Base-by-base conservation (phyloP, 768 basidiomycete genomes). In the Lyophyllum decastes region DNA sequence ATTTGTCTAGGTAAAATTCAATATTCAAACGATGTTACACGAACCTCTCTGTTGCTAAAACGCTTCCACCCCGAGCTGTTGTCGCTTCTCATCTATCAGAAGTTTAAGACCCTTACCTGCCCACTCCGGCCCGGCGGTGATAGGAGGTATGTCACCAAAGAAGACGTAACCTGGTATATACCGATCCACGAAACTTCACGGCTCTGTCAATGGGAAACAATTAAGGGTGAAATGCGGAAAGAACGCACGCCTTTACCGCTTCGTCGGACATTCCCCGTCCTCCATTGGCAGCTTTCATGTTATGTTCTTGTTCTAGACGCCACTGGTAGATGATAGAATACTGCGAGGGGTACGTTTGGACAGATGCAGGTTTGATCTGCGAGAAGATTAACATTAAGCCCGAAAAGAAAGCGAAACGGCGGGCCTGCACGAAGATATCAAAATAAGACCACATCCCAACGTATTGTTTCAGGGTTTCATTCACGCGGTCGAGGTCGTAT, bases 161-260 rank as follows among this genome's bases (percentile, higher is more conserved):
- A 95, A 89, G 58, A 96, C 86, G 67, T 97, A 98, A 2, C 90
- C 92, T 1, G 95, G 95, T 63, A 98, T 94, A 71, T 97, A 97
- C 4, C 95, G 86, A 70, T 94, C 90, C 6, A 95, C 86, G 68
- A 96, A 96, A 34, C 90, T 93, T 38, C 14, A 66, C 34, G 24
- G 41, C 26, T 21, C 35, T 9, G 14, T 38, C 5, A 52, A 21
- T 50, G 47, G 57, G 49, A 22, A 58, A 49, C 55, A 38, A 60
- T 46, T 38, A 26, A 21, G 52, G 25, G 52, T 41, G 34, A 52
- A 44, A 53, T 41, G 33, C n/a, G 24, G 38, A 27, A 33, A 44
- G 61, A 80, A 80, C 76, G 66, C 64, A 86, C 87, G 63, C 87
- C 84, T 78, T 95, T 72, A 83, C 81, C 22, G 71, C 76, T 6